A percentile compares a stretch with the other conserved stretches of the same genome.
These are phyloP conservation scores for Beauveria bassiana DNA, from an alignment of 2,329 filamentous ascomycete species.

Conservation along the genomic window DNA sequence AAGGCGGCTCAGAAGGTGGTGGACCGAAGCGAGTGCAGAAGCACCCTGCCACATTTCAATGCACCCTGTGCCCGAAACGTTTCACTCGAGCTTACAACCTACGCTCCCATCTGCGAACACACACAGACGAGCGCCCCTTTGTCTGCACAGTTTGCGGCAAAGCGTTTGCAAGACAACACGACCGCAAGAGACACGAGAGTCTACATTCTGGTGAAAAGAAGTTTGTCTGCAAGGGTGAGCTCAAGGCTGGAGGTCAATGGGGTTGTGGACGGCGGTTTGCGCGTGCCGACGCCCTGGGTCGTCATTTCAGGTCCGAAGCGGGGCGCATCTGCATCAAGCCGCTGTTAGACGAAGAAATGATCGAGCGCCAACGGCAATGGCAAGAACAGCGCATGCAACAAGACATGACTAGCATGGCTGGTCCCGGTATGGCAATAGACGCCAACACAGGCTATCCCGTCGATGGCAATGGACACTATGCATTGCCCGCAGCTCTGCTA, in stretches of 20 bases:
- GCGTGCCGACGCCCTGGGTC: conserved; percentile 85
- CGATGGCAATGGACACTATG: conserved; percentile 50
- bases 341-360: conserved; percentile 87
- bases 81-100: conserved; percentile 97
- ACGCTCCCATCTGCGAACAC: conserved; percentile 87
- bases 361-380: conserved; percentile 69
- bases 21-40: conserved; percentile 83
- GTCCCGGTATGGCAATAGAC: conserved; percentile 49
- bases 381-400: conserved; percentile 64
- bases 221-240: conserved; percentile 88
- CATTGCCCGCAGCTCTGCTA: conserved; percentile 78
- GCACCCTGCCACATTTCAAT: conserved; percentile 95
- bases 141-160: conserved; percentile 96
- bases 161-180: conserved; percentile 93
- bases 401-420: conserved; percentile 52
- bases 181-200: conserved; percentile 93
- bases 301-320: conserved; percentile 92
- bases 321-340: conserved; percentile 95
- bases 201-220: conserved; percentile 97
- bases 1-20: conserved; percentile 54
- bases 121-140: conserved; percentile 95
- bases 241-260: conserved; percentile 79
- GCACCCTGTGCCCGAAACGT: conserved; percentile 83
- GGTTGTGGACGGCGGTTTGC: conserved; percentile 91
- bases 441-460: conserved; percentile 51